Conservation (phyloP, 768 basidiomycete genomes). For the Vararia minispora region DNA sequence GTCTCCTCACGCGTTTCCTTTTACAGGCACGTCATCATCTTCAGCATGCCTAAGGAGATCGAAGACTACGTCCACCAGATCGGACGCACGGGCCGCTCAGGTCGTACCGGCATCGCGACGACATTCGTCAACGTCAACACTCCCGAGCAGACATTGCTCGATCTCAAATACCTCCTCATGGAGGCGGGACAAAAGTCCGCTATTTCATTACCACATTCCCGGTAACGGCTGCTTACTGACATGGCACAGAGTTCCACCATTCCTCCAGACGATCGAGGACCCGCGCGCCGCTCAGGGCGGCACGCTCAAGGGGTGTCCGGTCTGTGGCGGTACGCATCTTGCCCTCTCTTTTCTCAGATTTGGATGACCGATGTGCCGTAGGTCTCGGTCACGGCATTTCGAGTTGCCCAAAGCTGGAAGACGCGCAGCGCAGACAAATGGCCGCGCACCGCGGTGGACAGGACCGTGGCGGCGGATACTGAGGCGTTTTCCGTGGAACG, state of each 20-base stretch:
- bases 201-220: neutral
- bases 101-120: slow-evolving; percentile 97
- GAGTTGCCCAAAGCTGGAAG: slow-evolving; percentile 95
- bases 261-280: slow-evolving; percentile 84
- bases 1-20: too few species aligned
- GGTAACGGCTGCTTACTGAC: slow-evolving; percentile 4
- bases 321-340: slow-evolving; percentile 71
- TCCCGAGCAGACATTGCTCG: slow-evolving; percentile 88
- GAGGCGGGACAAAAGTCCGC: slow-evolving; percentile 96
- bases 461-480: slow-evolving; percentile 54
- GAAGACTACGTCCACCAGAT: slow-evolving; percentile 99
- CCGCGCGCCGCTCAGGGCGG: slow-evolving; percentile 74
- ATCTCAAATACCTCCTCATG: slow-evolving; percentile 92
- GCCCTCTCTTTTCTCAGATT: neutral
- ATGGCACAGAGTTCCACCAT: slow-evolving; percentile 74
- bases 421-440: slow-evolving; percentile 82
- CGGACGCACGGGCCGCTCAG: slow-evolving; percentile 93
- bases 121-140: slow-evolving; percentile 99
- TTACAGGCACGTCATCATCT: slow-evolving; percentile 99
- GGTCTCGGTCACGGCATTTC: slow-evolving; percentile 90
- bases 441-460: slow-evolving; percentile 71
- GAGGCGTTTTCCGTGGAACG: slow-evolving; percentile 21
- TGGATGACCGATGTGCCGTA: slow-evolving; percentile 18
- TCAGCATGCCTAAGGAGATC: slow-evolving; percentile 99
- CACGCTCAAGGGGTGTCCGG: slow-evolving; percentile 78